Evolutionary conservation across 129 eudicot species (phyloP), one percentile per base, ranked within the genome.

Genomic region (Flaveria robusta): DNA sequence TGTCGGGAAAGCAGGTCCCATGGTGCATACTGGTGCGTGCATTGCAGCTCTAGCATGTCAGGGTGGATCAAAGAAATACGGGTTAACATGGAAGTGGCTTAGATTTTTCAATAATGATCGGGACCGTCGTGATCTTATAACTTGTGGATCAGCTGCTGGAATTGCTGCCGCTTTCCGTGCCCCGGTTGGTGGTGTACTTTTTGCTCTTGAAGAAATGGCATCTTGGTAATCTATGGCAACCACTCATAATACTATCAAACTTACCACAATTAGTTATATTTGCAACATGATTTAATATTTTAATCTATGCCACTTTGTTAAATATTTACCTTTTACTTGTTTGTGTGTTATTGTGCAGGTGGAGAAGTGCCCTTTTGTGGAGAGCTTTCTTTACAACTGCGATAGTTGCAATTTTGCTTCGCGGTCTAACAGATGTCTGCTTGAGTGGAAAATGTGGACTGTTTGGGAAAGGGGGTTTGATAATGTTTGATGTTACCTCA

Each of bases 341-440:
- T 75, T 63, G 20, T 68, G 72, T 79, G 29, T 14, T 66, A 22
- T 65, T 47, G 47, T 73, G 78, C 81, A 93, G 97, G 98, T 93
- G 98, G 97, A 91, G 98, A 91, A 87, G 98, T 91, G 93, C 98
- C 10, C 92, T 94, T 55, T 77, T 94, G 71, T 94, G 98, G 98
- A 85, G 97, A 85, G 83, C 97, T 79, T 94, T 91, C 86, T 94
- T 94, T 83, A 75, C 96, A 12, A 83, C 97, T 4, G 91, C 93
- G 37, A 74, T 91, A n/a, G 98, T 91, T 74, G 97, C 98, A 51
- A 83, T 94, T 65, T 77, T 91, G 74, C 98, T 94, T 74, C 93
- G 97, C 49, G 96, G 88, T 71, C 65, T 94, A 16, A 87, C 93
- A 66, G 98, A 94, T 82, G 46, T 87, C 22, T 94, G 98, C 68